Evolutionary conservation across 257 asterid genomes (phyloP), one percentile per base, ranked within the genome.

Genomic region (Solanum clarkiae): DNA sequence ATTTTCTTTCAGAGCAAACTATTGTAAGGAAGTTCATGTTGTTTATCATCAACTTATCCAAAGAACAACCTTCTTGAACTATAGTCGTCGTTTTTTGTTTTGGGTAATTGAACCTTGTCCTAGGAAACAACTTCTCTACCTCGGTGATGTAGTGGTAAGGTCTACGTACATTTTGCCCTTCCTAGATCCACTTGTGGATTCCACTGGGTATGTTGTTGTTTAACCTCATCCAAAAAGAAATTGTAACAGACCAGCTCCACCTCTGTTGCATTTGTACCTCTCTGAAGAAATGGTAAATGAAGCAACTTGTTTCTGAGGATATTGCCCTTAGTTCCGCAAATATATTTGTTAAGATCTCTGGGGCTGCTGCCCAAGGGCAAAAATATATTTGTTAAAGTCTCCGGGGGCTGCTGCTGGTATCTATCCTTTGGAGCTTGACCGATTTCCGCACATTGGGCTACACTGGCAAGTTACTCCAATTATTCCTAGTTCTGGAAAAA

Each of bases 231-330:
- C 32, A 29, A 29, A 42, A 66, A 49, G 57, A 22, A 75, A 87
- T 83, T 87, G 89, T 56, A 87, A 86, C 93, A 96, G 98, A 87
- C 97, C 98, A 22, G 88, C 97, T 81, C 98, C 99, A 6, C 93
- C 97, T 70, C 88, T 96, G 69, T 98, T 98, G 14, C 95, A 90
- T 90, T 72, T 96, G 85, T 80, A 86, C 88, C 91, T 95, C 82
- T 91, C 98, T 7, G 98, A 95, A 82, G 98, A 95, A 88, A 91
- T 70, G 63, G 91, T 80, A 60, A 88, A 87, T 17, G 92, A 91
- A 87, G 93, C 88, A 24, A 93, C 95, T 32, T 80, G 82, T 15
- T n/a, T 91, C 90, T 54, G 93, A 93, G 89, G 92, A 93, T 74
- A 90, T 94, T 82, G 94, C 98, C 56, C 53, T 88, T 49, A 98